Evolutionary conservation across 2,329 filamentous ascomycete species (phyloP).

Genomic region (Penicillium digitatum): DNA sequence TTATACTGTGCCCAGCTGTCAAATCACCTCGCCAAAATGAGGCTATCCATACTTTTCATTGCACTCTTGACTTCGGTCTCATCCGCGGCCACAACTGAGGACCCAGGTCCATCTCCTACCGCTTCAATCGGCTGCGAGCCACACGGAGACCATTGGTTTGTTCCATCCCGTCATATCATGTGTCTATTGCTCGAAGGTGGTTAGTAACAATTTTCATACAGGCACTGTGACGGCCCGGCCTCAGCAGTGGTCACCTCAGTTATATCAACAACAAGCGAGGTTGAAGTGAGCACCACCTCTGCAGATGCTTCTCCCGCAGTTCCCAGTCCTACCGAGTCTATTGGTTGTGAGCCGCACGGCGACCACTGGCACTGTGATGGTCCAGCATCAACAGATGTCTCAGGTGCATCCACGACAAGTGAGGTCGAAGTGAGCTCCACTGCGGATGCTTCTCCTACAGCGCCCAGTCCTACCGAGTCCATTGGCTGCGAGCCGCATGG

Average conservation of each 20-base stretch:
- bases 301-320: constrained; percentile 1
- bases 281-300: not conserved
- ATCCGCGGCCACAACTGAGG: constrained; percentile 13
- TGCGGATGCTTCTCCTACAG: constrained; percentile 8
- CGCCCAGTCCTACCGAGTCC: constrained; percentile 24
- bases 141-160: constrained; percentile 29
- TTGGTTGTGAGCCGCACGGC: constrained; percentile 18
- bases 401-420: no score
- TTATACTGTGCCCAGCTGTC: not conserved
- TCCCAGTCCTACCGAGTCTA: constrained; percentile 24
- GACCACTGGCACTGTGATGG: constrained; percentile 27
- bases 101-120: constrained; percentile 32
- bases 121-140: constrained; percentile 27
- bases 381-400: not conserved
- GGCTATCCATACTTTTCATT: constrained; percentile 9
- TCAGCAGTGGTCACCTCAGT: not conserved
- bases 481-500: constrained; percentile 18
- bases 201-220: constrained; percentile 1
- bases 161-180: not conserved
- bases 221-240: constrained; percentile 32
- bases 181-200: not conserved
- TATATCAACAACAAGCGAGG: not conserved
- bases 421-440: not conserved
- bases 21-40: constrained; percentile 12
- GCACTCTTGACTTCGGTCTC: constrained; percentile 20